A percentile compares a stretch with the other conserved stretches of the same genome.
Evolutionary conservation across 106 monocot species (phyloP).

Genomic region (Amphibolis antarctica): DNA sequence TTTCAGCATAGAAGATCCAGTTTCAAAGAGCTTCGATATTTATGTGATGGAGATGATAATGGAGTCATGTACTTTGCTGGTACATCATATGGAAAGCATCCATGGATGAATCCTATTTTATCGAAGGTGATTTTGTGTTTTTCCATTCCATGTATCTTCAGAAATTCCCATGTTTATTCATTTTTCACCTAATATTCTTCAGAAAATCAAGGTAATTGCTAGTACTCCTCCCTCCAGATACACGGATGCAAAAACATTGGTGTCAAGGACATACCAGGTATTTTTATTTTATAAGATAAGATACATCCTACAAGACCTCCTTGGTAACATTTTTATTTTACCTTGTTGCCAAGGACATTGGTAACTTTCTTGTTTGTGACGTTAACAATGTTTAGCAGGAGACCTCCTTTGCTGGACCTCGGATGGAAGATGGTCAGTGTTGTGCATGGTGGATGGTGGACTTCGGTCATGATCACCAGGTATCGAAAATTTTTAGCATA

Average conservation of each 20-base stretch:
- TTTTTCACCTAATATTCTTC: not conserved
- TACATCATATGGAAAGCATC: conserved; percentile 90
- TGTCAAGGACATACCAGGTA: conserved; percentile 85
- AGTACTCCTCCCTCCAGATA: conserved; percentile 91
- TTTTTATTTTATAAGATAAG: no score
- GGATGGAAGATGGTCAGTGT: conserved; percentile 45
- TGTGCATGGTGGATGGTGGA: conserved; percentile 96
- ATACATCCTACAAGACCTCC: no score
- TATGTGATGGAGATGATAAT: conserved; percentile 91
- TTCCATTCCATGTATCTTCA: not conserved
- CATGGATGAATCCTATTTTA: conserved; percentile 94
- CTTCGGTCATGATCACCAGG: conserved; percentile 88
- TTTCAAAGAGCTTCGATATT: conserved; percentile 89
- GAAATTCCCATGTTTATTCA: not conserved
- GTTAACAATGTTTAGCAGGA: conserved; percentile 27
- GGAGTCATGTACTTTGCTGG: conserved; percentile 91
- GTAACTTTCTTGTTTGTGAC: not conserved
- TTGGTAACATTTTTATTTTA: no score
- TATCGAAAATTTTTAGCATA: conserved; percentile 4
- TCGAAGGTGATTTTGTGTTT: conserved; percentile 37
- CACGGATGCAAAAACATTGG: conserved; percentile 84
- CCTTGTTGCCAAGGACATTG: no score
- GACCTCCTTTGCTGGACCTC: conserved; percentile 81
- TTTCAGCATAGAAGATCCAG: conserved; percentile 87
- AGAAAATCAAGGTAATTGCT: conserved; percentile 77